These are phyloP conservation scores for Rhizopus microsporus DNA, from an alignment of 371 early-diverging fungal species.

Conservation along the genomic window DNA sequence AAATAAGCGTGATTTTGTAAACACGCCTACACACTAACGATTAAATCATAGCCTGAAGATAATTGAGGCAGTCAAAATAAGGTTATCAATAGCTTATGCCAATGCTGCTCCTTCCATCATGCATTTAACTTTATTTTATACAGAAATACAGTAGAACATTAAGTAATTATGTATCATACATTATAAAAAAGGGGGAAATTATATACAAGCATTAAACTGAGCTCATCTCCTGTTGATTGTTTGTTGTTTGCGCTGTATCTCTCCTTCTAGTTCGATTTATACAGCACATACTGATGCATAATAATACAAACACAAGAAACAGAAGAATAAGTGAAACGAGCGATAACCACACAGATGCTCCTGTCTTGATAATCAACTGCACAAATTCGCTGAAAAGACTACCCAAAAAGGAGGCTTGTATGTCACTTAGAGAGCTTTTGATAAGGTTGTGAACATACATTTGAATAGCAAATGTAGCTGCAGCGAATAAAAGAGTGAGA, in stretches of 20 bases:
- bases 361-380: not conserved
- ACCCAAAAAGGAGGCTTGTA: constrained; percentile 8
- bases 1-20: no score
- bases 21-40: no score
- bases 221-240: not conserved
- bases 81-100: no score
- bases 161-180: no score
- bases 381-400: constrained; percentile 11
- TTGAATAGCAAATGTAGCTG: constrained; percentile 19
- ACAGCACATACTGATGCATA: constrained; percentile 18
- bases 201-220: not conserved
- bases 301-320: constrained; percentile 17
- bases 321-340: constrained; percentile 20
- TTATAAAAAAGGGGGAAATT: no score
- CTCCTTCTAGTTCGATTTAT: constrained; percentile 2
- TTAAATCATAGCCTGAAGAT: no score
- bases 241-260: not conserved
- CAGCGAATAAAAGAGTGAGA: constrained; percentile 12
- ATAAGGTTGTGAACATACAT: constrained; percentile 9
- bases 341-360: constrained; percentile 28
- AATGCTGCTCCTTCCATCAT: no score
- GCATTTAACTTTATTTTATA: no score
- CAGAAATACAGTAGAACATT: no score
- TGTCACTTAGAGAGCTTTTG: constrained; percentile 2
- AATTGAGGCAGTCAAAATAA: no score